phyloP scores from a whole-genome alignment of 1,284 basidiomycete genomes.

The Neotropicomus parvogracilis region DNA sequence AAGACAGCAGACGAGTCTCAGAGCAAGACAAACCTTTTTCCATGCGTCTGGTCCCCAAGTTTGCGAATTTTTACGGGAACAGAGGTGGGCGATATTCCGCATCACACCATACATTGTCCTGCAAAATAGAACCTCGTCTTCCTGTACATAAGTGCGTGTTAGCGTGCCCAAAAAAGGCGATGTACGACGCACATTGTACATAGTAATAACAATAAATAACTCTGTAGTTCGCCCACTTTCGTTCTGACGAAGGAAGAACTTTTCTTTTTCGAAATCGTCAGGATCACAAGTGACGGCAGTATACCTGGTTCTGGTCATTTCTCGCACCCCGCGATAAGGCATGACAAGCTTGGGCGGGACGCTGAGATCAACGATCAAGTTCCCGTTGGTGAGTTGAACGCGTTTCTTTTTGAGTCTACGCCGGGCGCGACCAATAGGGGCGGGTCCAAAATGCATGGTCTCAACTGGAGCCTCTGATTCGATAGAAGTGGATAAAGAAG shows the following conservation, averaged over 20 bases:
- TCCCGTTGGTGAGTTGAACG: slow-evolving; percentile 75
- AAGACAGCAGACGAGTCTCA: not conserved
- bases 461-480: slow-evolving; percentile 46
- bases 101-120: slow-evolving; percentile 96
- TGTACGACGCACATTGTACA: slow-evolving; percentile 80
- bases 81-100: slow-evolving; percentile 87
- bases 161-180: slow-evolving; percentile 81
- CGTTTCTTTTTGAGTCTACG: slow-evolving; percentile 75
- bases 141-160: slow-evolving; percentile 47
- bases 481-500: slow-evolving; percentile 37
- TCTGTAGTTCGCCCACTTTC: slow-evolving; percentile 82
- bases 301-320: slow-evolving; percentile 82
- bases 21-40: slow-evolving; percentile 73
- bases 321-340: slow-evolving; percentile 75
- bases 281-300: slow-evolving; percentile 93
- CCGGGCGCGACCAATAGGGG: slow-evolving; percentile 72
- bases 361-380: slow-evolving; percentile 80
- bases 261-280: slow-evolving; percentile 83
- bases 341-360: slow-evolving; percentile 85
- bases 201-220: slow-evolving; percentile 91
- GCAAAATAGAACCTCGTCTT: slow-evolving; percentile 92
- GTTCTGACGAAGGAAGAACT: slow-evolving; percentile 85
- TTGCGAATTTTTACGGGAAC: slow-evolving; percentile 88
- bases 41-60: slow-evolving; percentile 97
- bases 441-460: slow-evolving; percentile 85